phyloP scores from a whole-genome alignment of 306 rosid species.

The Cucurbita pepo region DNA sequence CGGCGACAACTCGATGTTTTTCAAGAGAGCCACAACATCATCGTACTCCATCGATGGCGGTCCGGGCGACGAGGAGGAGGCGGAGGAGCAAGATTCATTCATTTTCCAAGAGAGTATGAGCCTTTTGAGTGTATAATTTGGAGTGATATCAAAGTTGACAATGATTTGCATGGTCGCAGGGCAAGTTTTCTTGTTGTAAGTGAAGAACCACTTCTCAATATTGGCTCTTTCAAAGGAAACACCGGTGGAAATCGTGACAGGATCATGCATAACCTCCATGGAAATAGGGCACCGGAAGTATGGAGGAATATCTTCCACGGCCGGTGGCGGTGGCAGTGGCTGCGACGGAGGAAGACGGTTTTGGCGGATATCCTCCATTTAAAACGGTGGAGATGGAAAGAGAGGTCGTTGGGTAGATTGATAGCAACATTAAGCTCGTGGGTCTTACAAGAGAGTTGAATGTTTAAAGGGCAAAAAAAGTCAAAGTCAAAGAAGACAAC shows the following conservation, averaged over 20 bases:
- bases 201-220: slow-evolving; percentile 41
- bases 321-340: not conserved
- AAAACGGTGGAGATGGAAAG: not conserved
- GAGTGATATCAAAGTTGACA: slow-evolving; percentile 16
- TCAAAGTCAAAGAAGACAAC: not conserved
- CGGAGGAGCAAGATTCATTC: not conserved
- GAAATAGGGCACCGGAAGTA: slow-evolving; percentile 44
- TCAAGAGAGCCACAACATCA: slow-evolving; percentile 18
- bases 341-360: not conserved
- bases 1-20: slow-evolving; percentile 23
- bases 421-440: not conserved
- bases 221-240: slow-evolving; percentile 29
- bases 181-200: slow-evolving; percentile 37
- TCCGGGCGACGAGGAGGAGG: not conserved
- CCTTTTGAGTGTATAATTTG: slow-evolving; percentile 37
- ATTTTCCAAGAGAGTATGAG: slow-evolving; percentile 28
- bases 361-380: not conserved
- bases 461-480: not conserved
- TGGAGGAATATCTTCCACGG: slow-evolving; percentile 18
- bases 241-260: slow-evolving; percentile 35
- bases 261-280: slow-evolving; percentile 34
- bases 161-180: slow-evolving; percentile 36
- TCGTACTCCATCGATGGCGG: not conserved
- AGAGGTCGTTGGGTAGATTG: not conserved
- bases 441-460: not conserved